Evolutionary conservation across 179 eudicot genomes (phyloP).

Genomic region (Nepenthes alata): DNA sequence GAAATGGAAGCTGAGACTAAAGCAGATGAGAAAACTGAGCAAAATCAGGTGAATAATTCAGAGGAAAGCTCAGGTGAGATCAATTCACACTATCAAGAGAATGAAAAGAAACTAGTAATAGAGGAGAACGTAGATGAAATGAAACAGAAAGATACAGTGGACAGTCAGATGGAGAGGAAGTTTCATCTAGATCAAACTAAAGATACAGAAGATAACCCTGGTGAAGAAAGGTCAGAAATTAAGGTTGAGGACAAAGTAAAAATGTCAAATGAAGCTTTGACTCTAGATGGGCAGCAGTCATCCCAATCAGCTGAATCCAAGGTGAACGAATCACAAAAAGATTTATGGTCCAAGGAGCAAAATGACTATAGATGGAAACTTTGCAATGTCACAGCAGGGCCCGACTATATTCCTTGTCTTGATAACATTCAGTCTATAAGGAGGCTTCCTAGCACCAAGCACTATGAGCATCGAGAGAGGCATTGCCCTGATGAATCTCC

Average conservation of each 20-base stretch:
- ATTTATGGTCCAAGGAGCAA: slow-evolving; percentile 10
- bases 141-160: slow-evolving; percentile 5
- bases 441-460: slow-evolving; percentile 20
- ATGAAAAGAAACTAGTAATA: neutral
- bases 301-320: slow-evolving; percentile 21
- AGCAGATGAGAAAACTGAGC: slow-evolving; percentile 11
- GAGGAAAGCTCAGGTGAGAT: slow-evolving; percentile 1
- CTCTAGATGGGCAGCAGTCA: slow-evolving; percentile 19
- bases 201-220: slow-evolving; percentile 5
- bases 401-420: slow-evolving; percentile 42
- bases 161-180: slow-evolving; percentile 3
- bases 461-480: slow-evolving; percentile 26
- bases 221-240: slow-evolving; percentile 11
- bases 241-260: slow-evolving; percentile 14
- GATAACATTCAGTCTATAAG: slow-evolving; percentile 28
- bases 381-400: slow-evolving; percentile 37
- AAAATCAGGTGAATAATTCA: slow-evolving; percentile 2
- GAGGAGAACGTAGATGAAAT: slow-evolving; percentile 10
- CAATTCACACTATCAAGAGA: neutral
- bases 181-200: slow-evolving; percentile 9
- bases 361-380: slow-evolving; percentile 23
- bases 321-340: slow-evolving; percentile 12
- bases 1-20: slow-evolving; percentile 4
- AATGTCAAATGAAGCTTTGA: slow-evolving; percentile 15
- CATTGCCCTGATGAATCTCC: slow-evolving; percentile 22